Percentiles rank a stretch among this genome's conserved stretches.
These are phyloP conservation scores for Eucalyptus guilfoylei DNA, from an alignment of 345 rosid species.

Conservation along the genomic window DNA sequence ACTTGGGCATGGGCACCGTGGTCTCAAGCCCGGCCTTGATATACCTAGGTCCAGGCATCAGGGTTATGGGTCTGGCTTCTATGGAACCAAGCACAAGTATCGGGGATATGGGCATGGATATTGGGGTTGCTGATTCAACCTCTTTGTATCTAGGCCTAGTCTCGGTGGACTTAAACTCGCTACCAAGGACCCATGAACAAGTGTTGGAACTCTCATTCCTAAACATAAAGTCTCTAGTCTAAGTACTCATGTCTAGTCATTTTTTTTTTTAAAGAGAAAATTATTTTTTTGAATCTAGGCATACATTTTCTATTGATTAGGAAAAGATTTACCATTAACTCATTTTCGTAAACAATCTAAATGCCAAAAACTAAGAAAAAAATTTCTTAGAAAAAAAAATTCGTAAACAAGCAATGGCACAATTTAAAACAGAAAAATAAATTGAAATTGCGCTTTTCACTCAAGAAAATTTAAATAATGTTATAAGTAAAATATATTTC, in stretches of 20 bases:
- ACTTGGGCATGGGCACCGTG: fast-evolving
- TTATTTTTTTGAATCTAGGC: neutral
- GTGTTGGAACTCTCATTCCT: neutral
- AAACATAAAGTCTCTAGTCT: neutral
- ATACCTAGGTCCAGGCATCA: neutral
- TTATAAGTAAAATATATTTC: neutral
- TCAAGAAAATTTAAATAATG: neutral
- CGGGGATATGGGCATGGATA: too few relatives aligned
- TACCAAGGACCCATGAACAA: neutral
- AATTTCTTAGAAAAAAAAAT: neutral
- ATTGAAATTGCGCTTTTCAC: neutral
- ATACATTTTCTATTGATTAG: neutral
- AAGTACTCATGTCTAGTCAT: neutral
- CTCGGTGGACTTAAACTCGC: neutral
- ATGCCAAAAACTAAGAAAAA: fast-evolving
- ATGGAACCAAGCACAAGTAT: neutral
- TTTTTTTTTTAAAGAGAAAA: neutral
- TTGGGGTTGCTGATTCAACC: neutral
- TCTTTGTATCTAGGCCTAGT: neutral
- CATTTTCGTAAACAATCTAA: neutral
- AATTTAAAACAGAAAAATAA: neutral
- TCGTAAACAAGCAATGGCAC: fast-evolving
- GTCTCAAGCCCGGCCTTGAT: neutral
- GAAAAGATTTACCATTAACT: neutral
- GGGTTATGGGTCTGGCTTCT: neutral